phyloP scores from a whole-genome alignment of 108 stramenopile genomes.

The Fistulifera pelliculosa region DNA sequence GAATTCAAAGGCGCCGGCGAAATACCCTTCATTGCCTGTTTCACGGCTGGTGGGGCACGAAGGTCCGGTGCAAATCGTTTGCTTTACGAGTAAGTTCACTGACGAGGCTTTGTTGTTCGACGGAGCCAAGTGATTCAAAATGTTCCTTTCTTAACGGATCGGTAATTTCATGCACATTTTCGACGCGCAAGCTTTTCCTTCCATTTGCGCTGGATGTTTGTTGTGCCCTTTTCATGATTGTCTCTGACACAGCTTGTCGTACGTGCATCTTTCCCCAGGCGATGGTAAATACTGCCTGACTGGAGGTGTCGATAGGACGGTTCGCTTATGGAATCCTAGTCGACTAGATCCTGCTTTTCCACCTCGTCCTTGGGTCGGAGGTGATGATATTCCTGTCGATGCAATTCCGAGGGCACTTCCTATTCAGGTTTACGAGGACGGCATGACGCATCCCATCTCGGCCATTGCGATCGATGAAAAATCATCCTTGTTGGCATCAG shows the following conservation, averaged over 20 bases:
- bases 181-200: constrained; percentile 20
- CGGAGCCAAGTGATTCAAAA: too few relatives aligned
- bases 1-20: not conserved
- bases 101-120: constrained; percentile 3
- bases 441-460: constrained; percentile 59
- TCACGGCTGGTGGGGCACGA: constrained; percentile 22
- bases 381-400: constrained; percentile 6
- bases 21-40: constrained; percentile 5
- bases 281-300: constrained; percentile 77
- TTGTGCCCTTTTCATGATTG: not conserved
- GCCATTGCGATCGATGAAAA: constrained; percentile 31
- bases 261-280: constrained; percentile 10
- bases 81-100: constrained; percentile 21
- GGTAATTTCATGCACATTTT: not conserved
- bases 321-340: constrained; percentile 79
- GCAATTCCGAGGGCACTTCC: constrained; percentile 53
- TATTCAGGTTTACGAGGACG: constrained; percentile 67
- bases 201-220: constrained; percentile 26
- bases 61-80: constrained; percentile 12
- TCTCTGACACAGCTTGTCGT: too few relatives aligned
- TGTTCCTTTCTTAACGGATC: too few relatives aligned
- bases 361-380: constrained; percentile 1
- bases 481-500: constrained; percentile 39
- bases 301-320: constrained; percentile 67
- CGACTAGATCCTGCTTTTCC: constrained; percentile 54